phyloP scores from a whole-genome alignment of 1,139 yeast genomes.

The Magnusiomyces clavatus region DNA sequence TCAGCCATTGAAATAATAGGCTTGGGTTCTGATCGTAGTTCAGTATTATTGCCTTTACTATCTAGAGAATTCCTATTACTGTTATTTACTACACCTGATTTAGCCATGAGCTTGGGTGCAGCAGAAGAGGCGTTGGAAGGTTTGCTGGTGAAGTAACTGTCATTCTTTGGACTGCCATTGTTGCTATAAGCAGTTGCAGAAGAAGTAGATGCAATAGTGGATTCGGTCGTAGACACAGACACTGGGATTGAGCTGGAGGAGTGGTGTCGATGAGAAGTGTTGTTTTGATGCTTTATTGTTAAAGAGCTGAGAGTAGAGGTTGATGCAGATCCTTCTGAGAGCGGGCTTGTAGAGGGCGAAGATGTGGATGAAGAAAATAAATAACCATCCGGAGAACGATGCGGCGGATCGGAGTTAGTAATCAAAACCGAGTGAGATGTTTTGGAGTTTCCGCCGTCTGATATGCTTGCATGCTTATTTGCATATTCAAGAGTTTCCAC shows the following conservation, averaged over 20 bases:
- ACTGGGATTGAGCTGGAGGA: background rate
- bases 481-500: too few relatives aligned
- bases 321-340: background rate
- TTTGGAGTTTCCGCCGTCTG: background rate
- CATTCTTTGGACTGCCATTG: background rate
- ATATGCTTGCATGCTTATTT: background rate
- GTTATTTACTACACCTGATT: too few relatives aligned
- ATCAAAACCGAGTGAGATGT: background rate
- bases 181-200: background rate
- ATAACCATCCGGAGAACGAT: too few relatives aligned
- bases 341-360: background rate
- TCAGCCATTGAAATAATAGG: too few relatives aligned
- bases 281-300: background rate
- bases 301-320: background rate
- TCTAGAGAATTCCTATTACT: too few relatives aligned
- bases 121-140: too few relatives aligned
- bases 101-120: too few relatives aligned
- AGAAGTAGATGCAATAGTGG: background rate
- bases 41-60: too few relatives aligned
- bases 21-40: too few relatives aligned
- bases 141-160: too few relatives aligned
- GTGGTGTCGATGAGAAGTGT: background rate
- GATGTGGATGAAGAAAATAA: too few relatives aligned
- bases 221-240: background rate
- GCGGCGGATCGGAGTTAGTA: too few relatives aligned